Base-by-base conservation (phyloP, 2,329 filamentous ascomycete genomes). In the Didymella sp. region DNA sequence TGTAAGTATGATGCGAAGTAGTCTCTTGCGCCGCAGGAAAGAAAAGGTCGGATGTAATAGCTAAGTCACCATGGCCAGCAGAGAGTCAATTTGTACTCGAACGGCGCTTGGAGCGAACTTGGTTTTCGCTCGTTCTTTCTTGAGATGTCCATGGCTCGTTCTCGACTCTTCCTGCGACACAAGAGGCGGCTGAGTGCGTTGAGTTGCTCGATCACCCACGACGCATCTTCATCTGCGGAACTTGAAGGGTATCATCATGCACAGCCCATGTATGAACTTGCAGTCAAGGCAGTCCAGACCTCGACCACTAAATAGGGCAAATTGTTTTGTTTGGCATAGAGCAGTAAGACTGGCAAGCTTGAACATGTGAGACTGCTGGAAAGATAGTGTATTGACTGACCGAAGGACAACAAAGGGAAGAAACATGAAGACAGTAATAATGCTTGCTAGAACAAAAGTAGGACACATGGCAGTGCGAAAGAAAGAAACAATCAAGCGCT, bases 1-100 rank as follows among this genome's bases (percentile, higher is more conserved):
- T 51, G 35, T 19, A 42, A 42, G 22, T 30, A 30, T 56, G 53
- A 56, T 42, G 35, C 24, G 1, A 35, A 12, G 6, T n/a, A 4
- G 38, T 22, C n/a, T n/a, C n/a, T n/a, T n/a, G n/a, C n/a, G n/a
- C n/a, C n/a, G n/a, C n/a, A n/a, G n/a, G n/a, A n/a, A n/a, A n/a
- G n/a, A n/a, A n/a, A n/a, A n/a, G n/a, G n/a, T n/a, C n/a, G n/a
- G n/a, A n/a, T n/a, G n/a, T n/a, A n/a, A n/a, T n/a, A n/a, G n/a
- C n/a, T n/a, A n/a, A n/a, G n/a, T n/a, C n/a, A n/a, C n/a, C n/a
- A n/a, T n/a, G n/a, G n/a, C n/a, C n/a, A n/a, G n/a, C n/a, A n/a
- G n/a, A n/a, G n/a, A n/a, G n/a, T n/a, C n/a, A n/a, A n/a, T n/a
- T n/a, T n/a, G n/a, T n/a, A n/a, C n/a, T n/a, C n/a, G n/a, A n/a